phyloP scores from a whole-genome alignment of 1,284 basidiomycete species.

The Cutaneotrichosporon cutaneum region DNA sequence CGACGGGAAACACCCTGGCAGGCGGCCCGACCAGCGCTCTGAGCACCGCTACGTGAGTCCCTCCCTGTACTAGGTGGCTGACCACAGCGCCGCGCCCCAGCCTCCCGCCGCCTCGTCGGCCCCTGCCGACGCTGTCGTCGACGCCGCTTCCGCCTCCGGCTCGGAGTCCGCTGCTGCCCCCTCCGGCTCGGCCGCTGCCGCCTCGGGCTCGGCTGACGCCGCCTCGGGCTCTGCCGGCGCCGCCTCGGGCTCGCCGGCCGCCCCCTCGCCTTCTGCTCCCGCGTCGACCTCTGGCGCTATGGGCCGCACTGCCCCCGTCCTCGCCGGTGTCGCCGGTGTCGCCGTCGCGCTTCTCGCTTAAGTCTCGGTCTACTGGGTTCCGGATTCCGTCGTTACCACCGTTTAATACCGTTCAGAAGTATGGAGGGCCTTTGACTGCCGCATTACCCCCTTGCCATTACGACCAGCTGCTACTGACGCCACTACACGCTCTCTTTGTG shows the following conservation, averaged over 20 bases:
- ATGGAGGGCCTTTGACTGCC: neutral
- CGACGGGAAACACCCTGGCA: neutral
- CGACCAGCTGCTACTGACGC: neutral
- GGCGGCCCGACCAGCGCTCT: constrained; percentile 1
- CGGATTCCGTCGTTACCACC: neutral
- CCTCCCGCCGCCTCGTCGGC: neutral
- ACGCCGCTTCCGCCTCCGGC: neutral
- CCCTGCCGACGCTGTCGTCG: neutral
- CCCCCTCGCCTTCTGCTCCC: neutral
- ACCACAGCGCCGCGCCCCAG: neutral
- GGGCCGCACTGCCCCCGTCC: neutral
- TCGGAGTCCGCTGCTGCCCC: neutral
- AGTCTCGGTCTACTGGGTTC: neutral
- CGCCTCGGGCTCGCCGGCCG: neutral
- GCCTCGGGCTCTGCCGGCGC: too few relatives aligned
- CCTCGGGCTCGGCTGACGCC: neutral
- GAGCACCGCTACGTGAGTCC: neutral
- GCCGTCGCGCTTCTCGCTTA: neutral
- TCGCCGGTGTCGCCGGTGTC: neutral
- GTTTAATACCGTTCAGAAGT: constrained; percentile 4
- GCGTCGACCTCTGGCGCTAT: neutral
- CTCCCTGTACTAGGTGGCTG: too few relatives aligned
- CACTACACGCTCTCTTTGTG: neutral
- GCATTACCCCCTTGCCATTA: too few relatives aligned
- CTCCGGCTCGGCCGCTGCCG: neutral